Evolutionary conservation across 2,329 filamentous ascomycete species (phyloP).

Genomic region (Pseudogymnoascus sp.): DNA sequence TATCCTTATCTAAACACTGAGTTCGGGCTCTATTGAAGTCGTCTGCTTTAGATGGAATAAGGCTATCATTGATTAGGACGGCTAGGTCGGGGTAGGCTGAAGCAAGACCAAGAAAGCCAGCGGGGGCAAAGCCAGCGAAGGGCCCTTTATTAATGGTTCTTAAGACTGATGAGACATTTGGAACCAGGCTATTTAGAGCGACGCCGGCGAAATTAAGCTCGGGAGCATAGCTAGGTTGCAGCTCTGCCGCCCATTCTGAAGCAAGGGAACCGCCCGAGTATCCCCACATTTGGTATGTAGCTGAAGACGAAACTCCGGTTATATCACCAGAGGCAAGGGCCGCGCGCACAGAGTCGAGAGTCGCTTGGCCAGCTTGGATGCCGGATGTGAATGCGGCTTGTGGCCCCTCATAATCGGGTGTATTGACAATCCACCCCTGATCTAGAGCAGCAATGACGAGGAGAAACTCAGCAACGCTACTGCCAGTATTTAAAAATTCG

Average conservation of each 20-base stretch:
- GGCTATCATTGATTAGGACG: slow-evolving; percentile 5
- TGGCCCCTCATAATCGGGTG: slow-evolving; percentile 21
- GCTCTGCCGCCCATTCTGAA: slow-evolving; percentile 44
- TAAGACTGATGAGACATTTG: slow-evolving; percentile 35
- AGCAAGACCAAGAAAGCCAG: slow-evolving; percentile 12
- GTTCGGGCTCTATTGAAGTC: slow-evolving; percentile 27
- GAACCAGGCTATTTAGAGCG: slow-evolving; percentile 42
- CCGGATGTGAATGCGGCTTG: slow-evolving; percentile 14
- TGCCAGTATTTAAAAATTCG: too few species aligned
- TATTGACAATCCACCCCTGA: slow-evolving; percentile 17
- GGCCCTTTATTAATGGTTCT: slow-evolving; percentile 26
- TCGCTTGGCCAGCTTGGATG: slow-evolving; percentile 15
- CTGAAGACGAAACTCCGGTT: background rate
- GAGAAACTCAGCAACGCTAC: background rate
- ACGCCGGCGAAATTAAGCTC: slow-evolving; percentile 43
- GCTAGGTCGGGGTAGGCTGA: slow-evolving; percentile 11
- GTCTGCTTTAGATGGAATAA: slow-evolving; percentile 30
- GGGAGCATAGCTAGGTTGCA: slow-evolving; percentile 46
- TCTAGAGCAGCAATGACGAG: slow-evolving; percentile 9
- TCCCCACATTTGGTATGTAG: slow-evolving; percentile 37
- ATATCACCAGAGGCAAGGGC: background rate
- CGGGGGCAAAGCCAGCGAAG: slow-evolving; percentile 25
- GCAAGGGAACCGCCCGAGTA: slow-evolving; percentile 50
- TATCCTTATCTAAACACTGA: slow-evolving; percentile 23
- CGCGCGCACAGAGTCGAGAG: slow-evolving; percentile 20